These are phyloP conservation scores for Tritrichomonas foetus DNA, from an alignment of 208 protist species.

Conservation along the genomic window DNA sequence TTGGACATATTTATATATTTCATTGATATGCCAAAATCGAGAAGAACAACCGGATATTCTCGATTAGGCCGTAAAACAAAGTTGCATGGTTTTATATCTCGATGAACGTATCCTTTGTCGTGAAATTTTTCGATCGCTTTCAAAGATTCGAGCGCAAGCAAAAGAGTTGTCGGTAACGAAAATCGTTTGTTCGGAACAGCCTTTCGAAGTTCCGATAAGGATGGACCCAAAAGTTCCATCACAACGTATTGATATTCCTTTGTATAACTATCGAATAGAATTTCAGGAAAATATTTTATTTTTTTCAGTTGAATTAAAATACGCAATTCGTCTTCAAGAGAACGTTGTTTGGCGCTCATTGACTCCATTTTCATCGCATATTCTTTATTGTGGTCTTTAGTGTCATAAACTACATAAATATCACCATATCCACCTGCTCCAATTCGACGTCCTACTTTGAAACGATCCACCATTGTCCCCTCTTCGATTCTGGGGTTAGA, in stretches of 20 bases:
- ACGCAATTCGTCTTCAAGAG: not conserved
- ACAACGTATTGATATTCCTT: not conserved
- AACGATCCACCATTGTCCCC: no score
- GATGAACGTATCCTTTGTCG: not conserved
- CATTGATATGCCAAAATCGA: not conserved
- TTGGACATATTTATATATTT: not conserved
- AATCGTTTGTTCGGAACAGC: not conserved
- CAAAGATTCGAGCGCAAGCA: not conserved
- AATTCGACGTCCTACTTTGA: not conserved
- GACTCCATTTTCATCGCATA: conserved; percentile 4
- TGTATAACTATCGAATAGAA: not conserved
- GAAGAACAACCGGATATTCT: not conserved
- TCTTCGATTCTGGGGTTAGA: no score
- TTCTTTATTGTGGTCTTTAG: not conserved
- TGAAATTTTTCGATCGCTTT: conserved; percentile 1
- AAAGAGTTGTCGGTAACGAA: not conserved
- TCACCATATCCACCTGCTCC: not conserved
- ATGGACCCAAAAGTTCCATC: conserved; percentile 3
- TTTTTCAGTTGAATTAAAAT: not conserved
- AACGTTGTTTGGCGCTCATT: not conserved
- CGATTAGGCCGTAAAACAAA: not conserved
- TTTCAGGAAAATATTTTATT: not conserved
- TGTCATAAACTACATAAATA: not conserved
- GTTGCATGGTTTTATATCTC: conserved; percentile 3
- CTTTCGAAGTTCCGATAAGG: not conserved